Evolutionary conservation across 208 protist genomes (phyloP).

Genomic region (Phytomonas sp.): DNA sequence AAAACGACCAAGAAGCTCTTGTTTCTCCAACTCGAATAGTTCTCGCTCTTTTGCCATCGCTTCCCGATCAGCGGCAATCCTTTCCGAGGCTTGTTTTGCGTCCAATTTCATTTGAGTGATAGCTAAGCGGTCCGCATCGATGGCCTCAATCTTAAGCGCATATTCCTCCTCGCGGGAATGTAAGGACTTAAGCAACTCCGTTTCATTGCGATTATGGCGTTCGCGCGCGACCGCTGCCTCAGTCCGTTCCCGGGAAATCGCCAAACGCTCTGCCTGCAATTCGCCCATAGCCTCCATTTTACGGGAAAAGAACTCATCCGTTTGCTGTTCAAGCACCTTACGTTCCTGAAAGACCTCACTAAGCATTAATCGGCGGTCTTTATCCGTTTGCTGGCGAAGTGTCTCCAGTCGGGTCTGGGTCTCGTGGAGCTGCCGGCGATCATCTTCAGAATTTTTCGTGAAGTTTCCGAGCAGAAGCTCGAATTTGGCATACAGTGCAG

Average conservation of each 20-base stretch:
- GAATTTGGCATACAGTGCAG: slow-evolving; percentile 65
- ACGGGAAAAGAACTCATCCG: slow-evolving; percentile 66
- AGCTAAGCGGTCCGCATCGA: slow-evolving; percentile 57
- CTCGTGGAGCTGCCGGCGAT: slow-evolving; percentile 55
- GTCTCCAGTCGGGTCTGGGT: slow-evolving; percentile 70
- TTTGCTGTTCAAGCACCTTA: slow-evolving; percentile 74
- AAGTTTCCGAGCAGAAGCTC: slow-evolving; percentile 63
- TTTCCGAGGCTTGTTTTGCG: slow-evolving; percentile 41
- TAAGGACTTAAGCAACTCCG: slow-evolving; percentile 57
- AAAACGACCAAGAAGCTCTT: slow-evolving; percentile 58
- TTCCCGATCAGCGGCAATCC: slow-evolving; percentile 44
- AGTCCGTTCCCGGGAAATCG: slow-evolving; percentile 55
- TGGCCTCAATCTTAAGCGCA: slow-evolving; percentile 40
- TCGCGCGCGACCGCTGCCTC: slow-evolving; percentile 64
- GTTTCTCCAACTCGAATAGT: slow-evolving; percentile 77
- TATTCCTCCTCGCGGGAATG: slow-evolving; percentile 69
- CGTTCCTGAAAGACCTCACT: slow-evolving; percentile 73
- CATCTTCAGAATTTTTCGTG: slow-evolving; percentile 59
- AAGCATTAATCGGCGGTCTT: slow-evolving; percentile 69
- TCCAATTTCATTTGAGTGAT: slow-evolving; percentile 47
- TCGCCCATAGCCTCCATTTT: slow-evolving; percentile 68
- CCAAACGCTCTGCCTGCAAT: slow-evolving; percentile 67
- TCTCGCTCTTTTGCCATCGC: slow-evolving; percentile 55
- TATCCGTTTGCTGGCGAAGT: slow-evolving; percentile 70
- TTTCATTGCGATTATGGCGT: slow-evolving; percentile 73